Conservation (phyloP, 768 basidiomycete genomes). For the Mycena sanguinolenta region DNA sequence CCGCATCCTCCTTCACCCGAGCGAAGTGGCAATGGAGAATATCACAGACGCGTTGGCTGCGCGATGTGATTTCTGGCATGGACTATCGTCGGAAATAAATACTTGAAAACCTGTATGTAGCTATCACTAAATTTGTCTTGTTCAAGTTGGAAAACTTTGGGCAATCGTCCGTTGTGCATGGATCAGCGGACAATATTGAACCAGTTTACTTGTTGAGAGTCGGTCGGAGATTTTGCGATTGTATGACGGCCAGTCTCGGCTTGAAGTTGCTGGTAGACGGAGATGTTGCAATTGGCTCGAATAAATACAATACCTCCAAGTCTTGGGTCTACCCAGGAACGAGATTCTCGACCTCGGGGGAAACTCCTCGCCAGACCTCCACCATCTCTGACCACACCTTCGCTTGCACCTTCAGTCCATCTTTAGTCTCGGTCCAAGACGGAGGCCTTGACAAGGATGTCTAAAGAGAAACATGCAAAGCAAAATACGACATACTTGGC, state of each 20-base stretch:
- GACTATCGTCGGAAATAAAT: slow-evolving; percentile 32
- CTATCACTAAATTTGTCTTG: no score
- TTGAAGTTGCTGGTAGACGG: no score
- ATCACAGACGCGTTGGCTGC: slow-evolving; percentile 39
- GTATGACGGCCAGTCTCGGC: no score
- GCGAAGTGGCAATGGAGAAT: slow-evolving; percentile 41
- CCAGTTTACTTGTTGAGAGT: no score
- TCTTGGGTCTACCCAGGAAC: no score
- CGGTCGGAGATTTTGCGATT: no score
- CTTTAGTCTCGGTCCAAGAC: neutral
- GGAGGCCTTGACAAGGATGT: neutral
- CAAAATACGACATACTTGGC: neutral
- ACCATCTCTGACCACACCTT: slow-evolving; percentile 28
- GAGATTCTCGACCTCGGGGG: no score
- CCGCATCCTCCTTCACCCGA: slow-evolving; percentile 48
- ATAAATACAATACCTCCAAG: no score
- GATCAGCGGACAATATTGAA: no score
- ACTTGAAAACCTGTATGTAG: slow-evolving; percentile 15
- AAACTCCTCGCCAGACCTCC: slow-evolving; percentile 17
- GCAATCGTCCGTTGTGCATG: no score
- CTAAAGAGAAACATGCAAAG: neutral
- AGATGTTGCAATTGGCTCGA: no score
- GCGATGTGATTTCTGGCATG: slow-evolving; percentile 51
- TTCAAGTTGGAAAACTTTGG: no score
- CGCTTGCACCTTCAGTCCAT: slow-evolving; percentile 1